Base-by-base conservation (phyloP, 371 early-diverging fungal species). In the Apophysomyces ossiformis region DNA sequence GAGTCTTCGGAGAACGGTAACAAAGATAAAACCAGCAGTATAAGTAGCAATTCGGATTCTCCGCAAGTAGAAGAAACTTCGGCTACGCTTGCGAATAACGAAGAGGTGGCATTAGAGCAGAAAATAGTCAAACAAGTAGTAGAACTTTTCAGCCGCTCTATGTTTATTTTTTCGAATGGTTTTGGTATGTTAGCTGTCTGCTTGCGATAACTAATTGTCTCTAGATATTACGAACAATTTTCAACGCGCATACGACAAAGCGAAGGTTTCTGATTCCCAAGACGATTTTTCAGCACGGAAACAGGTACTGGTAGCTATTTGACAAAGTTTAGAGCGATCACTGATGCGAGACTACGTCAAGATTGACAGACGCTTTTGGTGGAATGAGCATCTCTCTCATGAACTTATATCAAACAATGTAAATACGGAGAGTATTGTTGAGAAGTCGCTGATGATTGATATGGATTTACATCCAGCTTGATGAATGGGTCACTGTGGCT, bases 91-190 rank as follows among this genome's bases (percentile, higher is more conserved):
- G 71, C 58, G 60, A 8, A 62, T 37, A 76, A 69, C 32, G 79
- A 75, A 64, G 75, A 83, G 36, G 65, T 61, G 21, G 58, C 70
- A 3, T 63, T 91, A 69, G 92, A 92, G 26, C 60, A 70, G n/a
- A 84, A 89, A 5, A 69, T 91, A 6, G 65, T 90, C 0, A 82
- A 83, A 13, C 90, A 92, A 69, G 79, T 92, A 4, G 75, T 72
- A 1, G 85, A 87, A 8, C 63, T 92, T 54, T 88, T 92, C 66
- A 73, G 84, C 44, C 74, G 81, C 5, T 84, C 84, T 6, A 89
- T 89, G 66, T 89, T 91, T 69, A 76, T 90, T 46, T 90, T 82
- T 61, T 85, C 92, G 4, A 85, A 83, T 45, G 78, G 73, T 21
- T 86, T 81, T 68, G 90, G 88, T 77, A 77, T 77, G 56, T 9